A percentile compares a stretch with the other conserved stretches of the same genome.
These are phyloP conservation scores for Cystobasidium slooffiae DNA, from an alignment of 1,284 basidiomycete genomes.

Conservation along the genomic window DNA sequence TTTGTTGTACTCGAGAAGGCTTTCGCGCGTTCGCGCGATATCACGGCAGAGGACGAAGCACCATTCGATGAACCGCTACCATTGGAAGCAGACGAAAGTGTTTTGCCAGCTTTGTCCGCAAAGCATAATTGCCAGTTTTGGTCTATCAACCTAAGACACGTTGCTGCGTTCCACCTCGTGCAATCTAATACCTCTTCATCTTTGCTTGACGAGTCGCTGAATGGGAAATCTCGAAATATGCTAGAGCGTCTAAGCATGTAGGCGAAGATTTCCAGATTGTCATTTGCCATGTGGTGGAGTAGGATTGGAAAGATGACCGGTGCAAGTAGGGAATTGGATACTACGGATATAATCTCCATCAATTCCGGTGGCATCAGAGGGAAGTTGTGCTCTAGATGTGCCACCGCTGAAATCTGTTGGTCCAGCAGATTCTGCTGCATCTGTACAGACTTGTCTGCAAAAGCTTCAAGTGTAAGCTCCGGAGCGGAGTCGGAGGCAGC, in stretches of 20 bases:
- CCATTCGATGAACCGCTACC: neutral
- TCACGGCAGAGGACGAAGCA: neutral
- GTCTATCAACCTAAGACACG: conserved; percentile 26
- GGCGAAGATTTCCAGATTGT: conserved; percentile 29
- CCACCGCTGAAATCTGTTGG: conserved; percentile 16
- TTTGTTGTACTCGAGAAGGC: neutral
- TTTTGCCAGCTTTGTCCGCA: conserved; percentile 16
- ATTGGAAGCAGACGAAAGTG: neutral
- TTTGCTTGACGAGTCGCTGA: neutral
- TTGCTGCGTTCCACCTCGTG: conserved; percentile 25
- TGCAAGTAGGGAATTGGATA: conserved; percentile 6
- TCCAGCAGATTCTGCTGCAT: conserved; percentile 14
- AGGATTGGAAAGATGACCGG: conserved; percentile 26
- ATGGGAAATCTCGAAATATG: conserved; percentile 13
- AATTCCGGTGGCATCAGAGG: conserved; percentile 30
- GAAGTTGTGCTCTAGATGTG: conserved; percentile 28
- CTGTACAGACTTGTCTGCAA: neutral
- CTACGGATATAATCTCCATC: conserved; percentile 20
- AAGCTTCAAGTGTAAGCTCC: neutral
- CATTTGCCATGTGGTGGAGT: conserved; percentile 25
- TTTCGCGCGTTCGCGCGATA: neutral
- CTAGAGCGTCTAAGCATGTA: conserved; percentile 27
- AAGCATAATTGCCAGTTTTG: conserved; percentile 34
- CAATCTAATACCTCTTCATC: conserved; percentile 22
- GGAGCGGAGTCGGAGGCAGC: neutral